Evolutionary conservation across 192 early-diverging fungal species (phyloP).

Genomic region (Podila verticillata): DNA sequence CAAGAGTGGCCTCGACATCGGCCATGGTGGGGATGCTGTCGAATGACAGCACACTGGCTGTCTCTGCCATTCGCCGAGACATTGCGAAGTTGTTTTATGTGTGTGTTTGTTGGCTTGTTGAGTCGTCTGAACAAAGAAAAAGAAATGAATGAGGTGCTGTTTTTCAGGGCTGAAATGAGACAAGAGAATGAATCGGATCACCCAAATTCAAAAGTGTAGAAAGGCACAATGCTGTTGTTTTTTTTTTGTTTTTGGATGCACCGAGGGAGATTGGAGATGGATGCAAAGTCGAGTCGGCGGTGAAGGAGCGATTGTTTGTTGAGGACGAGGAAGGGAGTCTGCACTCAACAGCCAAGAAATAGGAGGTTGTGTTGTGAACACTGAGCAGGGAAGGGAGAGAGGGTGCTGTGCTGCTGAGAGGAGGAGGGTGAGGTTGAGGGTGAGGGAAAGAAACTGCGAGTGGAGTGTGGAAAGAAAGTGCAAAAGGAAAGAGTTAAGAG

Average conservation of each 20-base stretch:
- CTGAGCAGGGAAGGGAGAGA: not conserved
- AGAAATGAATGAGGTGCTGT: too few relatives aligned
- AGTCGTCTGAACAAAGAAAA: not conserved
- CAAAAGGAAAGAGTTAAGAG: not conserved
- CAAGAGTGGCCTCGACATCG: constrained; percentile 49
- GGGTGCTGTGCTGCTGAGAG: not conserved
- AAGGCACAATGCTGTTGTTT: too few relatives aligned
- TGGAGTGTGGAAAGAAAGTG: not conserved
- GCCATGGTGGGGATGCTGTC: constrained; percentile 54
- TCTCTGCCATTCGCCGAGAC: constrained; percentile 53
- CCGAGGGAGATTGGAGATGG: too few relatives aligned
- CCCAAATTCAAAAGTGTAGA: too few relatives aligned
- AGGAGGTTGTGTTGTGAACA: not conserved
- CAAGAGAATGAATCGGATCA: not conserved
- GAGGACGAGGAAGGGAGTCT: not conserved
- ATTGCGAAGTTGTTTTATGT: constrained; percentile 1
- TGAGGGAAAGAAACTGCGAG: not conserved
- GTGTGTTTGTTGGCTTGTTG: not conserved
- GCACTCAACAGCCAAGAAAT: not conserved
- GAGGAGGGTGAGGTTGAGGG: not conserved
- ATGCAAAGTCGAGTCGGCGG: too few relatives aligned
- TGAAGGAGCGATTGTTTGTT: too few relatives aligned
- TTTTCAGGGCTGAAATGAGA: not conserved
- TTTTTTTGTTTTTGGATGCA: not conserved
- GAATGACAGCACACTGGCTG: constrained; percentile 42